Conservation (phyloP, 306 rosid species). For the Lagenaria siceraria region DNA sequence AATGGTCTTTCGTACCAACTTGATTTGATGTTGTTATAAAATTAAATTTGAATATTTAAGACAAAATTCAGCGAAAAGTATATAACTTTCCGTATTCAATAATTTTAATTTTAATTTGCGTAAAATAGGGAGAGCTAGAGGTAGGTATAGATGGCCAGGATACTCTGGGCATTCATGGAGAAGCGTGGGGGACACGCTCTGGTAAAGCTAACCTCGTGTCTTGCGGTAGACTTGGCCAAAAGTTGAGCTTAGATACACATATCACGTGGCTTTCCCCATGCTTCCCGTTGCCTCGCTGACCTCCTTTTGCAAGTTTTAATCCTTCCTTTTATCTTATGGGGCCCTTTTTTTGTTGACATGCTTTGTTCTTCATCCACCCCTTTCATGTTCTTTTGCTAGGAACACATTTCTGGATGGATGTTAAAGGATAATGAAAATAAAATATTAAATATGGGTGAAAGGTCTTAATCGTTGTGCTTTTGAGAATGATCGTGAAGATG, state of each 20-base stretch:
- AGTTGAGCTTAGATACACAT: not conserved
- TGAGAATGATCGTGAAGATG: not conserved
- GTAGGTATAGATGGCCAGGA: not conserved
- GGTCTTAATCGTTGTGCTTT: not conserved
- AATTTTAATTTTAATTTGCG: not conserved
- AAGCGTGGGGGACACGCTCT: conserved; percentile 1
- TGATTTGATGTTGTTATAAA: not conserved
- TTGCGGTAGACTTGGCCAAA: not conserved
- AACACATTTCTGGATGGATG: not conserved
- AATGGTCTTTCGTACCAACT: conserved; percentile 1
- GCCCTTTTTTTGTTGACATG: not conserved
- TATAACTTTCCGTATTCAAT: not conserved
- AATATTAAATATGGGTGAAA: not conserved
- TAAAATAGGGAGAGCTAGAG: not conserved
- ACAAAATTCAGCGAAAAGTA: not conserved
- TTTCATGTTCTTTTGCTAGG: not conserved
- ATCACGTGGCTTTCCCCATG: conserved; percentile 2
- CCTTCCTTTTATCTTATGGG: not conserved
- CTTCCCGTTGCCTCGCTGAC: not conserved
- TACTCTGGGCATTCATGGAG: not conserved
- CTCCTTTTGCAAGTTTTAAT: not conserved
- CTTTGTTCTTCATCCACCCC: not conserved
- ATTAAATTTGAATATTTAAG: not conserved
- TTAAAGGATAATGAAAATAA: not conserved
- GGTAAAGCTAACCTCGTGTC: conserved; percentile 5